Evolutionary conservation across 176 grass and related monocot species (phyloP), one percentile per base, ranked within the genome.

Genomic region (Saccharum spontaneum): DNA sequence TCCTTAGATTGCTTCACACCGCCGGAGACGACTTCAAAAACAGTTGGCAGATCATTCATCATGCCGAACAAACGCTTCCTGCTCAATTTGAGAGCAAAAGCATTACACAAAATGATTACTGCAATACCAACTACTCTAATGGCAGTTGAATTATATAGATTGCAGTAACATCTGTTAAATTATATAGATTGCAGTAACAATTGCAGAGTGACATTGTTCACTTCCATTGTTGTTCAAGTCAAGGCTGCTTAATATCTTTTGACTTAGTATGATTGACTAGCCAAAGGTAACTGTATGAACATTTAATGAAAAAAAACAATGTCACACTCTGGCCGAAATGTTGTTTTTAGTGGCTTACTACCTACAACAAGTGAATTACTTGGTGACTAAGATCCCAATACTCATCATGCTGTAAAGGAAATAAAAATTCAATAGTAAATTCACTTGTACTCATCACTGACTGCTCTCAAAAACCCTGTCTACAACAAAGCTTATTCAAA

Each of bases 51-150:
- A 54, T 99, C 97, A 89, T 97, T 96, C 79, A 99, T 94, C 92
- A 97, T 94, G 76, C 90, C 86, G 45, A 97, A 99, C 69, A 97
- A 92, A 80, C 90, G 90, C 73, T 97, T 97, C 94, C 97, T 99
- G 91, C 84, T 66, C 77, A 45, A 71, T 87, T 45, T 54, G 23
- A 64, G 0, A 64, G 13, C 31, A 64, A 63, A 71, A 90, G 59
- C 23, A 54, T 31, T 65, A n/a, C 18, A 71, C 17, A n/a, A 64
- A 17, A 76, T 57, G 13, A 82, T 50, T 50, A 37, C 13, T 7
- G 34, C 1, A 36, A 63, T 73, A 84, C 15, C 60, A 41, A 33
- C 22, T 57, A 0, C 14, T 77, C 28, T 36, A 80, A 62, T 8
- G 41, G 10, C 50, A 68, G 10, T 33, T 44, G 54, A 62, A 30